Evolutionary conservation across 306 rosid genomes (phyloP), one percentile per base, ranked within the genome.

Genomic region (Pyrus pyrifolia): DNA sequence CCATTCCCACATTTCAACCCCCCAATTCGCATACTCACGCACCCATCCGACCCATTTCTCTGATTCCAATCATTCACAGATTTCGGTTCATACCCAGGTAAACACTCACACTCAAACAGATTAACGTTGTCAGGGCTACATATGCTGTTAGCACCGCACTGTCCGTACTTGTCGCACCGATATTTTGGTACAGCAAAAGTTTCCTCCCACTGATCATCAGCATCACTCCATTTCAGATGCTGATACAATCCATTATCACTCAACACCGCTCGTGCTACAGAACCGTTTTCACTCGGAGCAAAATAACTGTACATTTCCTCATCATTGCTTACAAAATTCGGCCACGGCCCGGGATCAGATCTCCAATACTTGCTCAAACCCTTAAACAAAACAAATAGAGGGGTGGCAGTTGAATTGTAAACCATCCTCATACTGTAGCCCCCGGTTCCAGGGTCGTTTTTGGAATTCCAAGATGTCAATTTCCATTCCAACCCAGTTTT

Each of bases 81-180:
- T 22, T 60, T 82, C 2, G 93, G 93, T 58, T 87, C 85, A 72
- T 77, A 87, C 3, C 93, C 91, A 0, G 86, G 91, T 11, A 89
- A 22, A 45, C 94, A 91, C 6, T 77, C 33, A 40, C 97, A 91
- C 74, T 42, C 64, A 27, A 76, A 82, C 18, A 45, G 3, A 5
- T 78, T 81, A 9, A 65, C 8, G 61, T 78, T 73, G 12, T 75
- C 70, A 5, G 90, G 83, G 77, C 79, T 69, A 38, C 94, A 91
- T 12, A 82, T 83, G 61, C 87, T 60, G 55, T 86, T 84, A 2
- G 76, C n/a, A 33, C 97, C 86, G 10, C 93, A 89, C 0, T 68
- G 66, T 67, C 81, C 83, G 68, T 83, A 89, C 49, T 4, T 21
- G 64, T 86, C 94, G 31, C 93, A 91, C 60, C 49, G 51, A 5